Percentiles rank a stretch among this genome's conserved stretches.
These are phyloP conservation scores for Beauveria pseudobassiana DNA, from an alignment of 2,329 filamentous ascomycete genomes.

Conservation along the genomic window DNA sequence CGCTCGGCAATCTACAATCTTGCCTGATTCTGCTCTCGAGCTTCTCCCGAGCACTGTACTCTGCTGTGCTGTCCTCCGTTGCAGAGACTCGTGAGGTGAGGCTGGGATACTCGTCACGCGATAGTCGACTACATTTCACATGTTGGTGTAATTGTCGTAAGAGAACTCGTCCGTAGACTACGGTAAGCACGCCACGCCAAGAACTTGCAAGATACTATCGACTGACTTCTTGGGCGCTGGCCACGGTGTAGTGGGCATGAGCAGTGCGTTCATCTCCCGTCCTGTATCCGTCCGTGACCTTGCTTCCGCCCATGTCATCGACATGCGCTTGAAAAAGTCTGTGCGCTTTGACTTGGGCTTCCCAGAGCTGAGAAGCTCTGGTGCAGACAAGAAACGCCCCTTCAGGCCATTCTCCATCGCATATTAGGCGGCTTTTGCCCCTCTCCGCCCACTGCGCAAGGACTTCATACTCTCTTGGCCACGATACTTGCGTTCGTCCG, in stretches of 20 bases:
- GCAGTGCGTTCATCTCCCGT: not conserved
- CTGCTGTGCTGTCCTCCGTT: not conserved
- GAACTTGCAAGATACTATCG: not conserved
- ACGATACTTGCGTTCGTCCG: not conserved
- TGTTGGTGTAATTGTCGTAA: constrained; percentile 3
- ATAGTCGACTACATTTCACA: constrained; percentile 1
- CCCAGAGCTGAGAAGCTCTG: not conserved
- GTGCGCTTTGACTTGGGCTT: not conserved
- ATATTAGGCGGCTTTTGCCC: not conserved
- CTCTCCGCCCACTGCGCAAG: not conserved
- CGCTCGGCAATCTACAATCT: not conserved
- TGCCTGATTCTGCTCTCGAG: not conserved
- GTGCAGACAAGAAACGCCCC: not conserved
- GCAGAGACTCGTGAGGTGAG: not conserved
- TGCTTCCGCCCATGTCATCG: not conserved
- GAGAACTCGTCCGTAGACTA: not conserved
- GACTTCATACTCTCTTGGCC: not conserved
- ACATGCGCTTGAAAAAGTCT: not conserved
- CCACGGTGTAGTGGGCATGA: not conserved
- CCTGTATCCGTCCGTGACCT: not conserved
- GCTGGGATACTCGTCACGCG: not conserved
- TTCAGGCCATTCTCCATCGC: not conserved
- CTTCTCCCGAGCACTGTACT: not conserved
- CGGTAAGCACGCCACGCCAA: not conserved
- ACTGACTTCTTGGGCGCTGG: not conserved